Evolutionary conservation across 176 grass and related monocot genomes (phyloP).

Genomic region (Metroxylon sagu): DNA sequence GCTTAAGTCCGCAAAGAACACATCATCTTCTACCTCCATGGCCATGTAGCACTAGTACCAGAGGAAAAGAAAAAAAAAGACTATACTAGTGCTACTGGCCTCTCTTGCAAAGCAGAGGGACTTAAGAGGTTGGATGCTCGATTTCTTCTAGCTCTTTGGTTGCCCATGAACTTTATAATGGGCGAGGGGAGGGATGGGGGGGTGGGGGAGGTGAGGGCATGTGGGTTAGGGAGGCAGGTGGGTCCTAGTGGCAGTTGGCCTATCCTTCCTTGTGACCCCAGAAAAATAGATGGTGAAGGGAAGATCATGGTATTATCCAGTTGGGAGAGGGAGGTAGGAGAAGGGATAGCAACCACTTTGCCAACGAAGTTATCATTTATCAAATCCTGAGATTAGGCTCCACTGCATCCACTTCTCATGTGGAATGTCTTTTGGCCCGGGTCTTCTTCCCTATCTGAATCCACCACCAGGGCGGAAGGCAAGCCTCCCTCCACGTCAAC

Average conservation of each 20-base stretch:
- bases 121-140: neutral
- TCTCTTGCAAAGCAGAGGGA: too few species aligned
- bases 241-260: conserved; percentile 34
- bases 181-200: neutral
- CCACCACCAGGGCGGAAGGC: conserved; percentile 11
- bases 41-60: neutral
- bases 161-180: conserved; percentile 31
- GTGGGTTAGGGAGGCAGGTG: neutral
- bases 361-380: conserved; percentile 30
- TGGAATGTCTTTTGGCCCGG: neutral
- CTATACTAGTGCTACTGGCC: too few species aligned
- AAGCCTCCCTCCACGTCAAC: conserved; percentile 35
- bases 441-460: neutral
- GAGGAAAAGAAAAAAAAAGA: neutral
- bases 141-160: neutral
- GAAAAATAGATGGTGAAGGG: conserved; percentile 10
- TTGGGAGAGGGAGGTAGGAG: conserved; percentile 6
- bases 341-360: conserved; percentile 34
- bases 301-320: neutral
- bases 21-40: conserved; percentile 64
- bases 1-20: conserved; percentile 94
- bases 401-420: conserved; percentile 11
- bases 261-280: conserved; percentile 29
- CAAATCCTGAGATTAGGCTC: conserved; percentile 2
- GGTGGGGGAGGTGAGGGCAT: neutral